phyloP scores from a whole-genome alignment of 805 yeast species.

The Starmerella sp. region DNA sequence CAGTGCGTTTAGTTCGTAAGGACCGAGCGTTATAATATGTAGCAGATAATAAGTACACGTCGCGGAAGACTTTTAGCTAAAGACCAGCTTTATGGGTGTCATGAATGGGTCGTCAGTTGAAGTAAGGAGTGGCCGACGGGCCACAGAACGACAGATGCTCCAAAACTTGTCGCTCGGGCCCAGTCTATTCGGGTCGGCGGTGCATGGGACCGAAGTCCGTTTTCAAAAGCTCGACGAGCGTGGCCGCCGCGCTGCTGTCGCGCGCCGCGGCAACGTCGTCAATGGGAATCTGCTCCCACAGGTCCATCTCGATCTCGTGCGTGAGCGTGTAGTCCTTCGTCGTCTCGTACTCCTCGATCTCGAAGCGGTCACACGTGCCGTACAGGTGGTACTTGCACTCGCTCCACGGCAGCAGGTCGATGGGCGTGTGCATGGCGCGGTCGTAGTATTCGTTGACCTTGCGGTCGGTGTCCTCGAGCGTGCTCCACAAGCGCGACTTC shows the following conservation, averaged over 20 bases:
- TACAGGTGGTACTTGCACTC: constrained; percentile 2
- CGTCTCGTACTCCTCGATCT: constrained; percentile 11
- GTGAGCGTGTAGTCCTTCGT: constrained; percentile 4
- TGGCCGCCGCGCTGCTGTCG: neutral
- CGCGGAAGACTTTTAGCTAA: too few relatives aligned
- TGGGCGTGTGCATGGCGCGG: neutral
- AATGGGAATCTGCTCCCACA: constrained; percentile 1
- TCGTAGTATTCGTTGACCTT: neutral
- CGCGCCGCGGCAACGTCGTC: neutral
- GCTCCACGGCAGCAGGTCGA: neutral
- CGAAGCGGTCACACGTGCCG: constrained; percentile 15
- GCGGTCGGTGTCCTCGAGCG: neutral
- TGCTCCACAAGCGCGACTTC: constrained; percentile 12
- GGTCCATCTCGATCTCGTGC: constrained; percentile 3
- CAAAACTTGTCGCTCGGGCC: neutral
- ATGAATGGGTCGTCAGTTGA: too few relatives aligned
- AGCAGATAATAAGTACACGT: too few relatives aligned
- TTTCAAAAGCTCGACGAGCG: neutral
- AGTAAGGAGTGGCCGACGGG: too few relatives aligned
- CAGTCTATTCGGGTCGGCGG: neutral
- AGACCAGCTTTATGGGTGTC: too few relatives aligned
- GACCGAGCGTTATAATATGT: too few relatives aligned
- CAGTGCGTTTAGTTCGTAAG: too few relatives aligned
- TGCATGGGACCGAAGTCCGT: neutral
- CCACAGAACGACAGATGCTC: too few relatives aligned